Evolutionary conservation across 306 rosid genomes (phyloP).

Genomic region (Cajanus cajan): DNA sequence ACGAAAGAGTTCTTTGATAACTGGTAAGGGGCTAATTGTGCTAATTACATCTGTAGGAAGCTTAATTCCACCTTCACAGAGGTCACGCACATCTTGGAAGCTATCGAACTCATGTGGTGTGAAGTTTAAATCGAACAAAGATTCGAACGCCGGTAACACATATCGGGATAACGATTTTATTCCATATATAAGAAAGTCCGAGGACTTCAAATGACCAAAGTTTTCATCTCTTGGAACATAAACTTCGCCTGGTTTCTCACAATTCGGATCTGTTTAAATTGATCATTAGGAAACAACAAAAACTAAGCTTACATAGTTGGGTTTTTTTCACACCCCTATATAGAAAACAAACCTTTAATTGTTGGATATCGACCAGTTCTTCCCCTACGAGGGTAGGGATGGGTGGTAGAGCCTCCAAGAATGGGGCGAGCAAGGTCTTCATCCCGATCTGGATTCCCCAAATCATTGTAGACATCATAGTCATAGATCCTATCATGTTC

Average conservation of each 20-base stretch:
- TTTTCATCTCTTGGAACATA: slow-evolving; percentile 92
- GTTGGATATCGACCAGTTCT: slow-evolving; percentile 74
- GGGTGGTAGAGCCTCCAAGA: slow-evolving; percentile 65
- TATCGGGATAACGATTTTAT: slow-evolving; percentile 60
- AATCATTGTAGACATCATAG: slow-evolving; percentile 69
- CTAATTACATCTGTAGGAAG: slow-evolving; percentile 47
- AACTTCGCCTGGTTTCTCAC: slow-evolving; percentile 59
- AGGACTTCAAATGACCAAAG: slow-evolving; percentile 70
- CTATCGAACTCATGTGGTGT: slow-evolving; percentile 56
- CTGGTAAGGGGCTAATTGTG: slow-evolving; percentile 47
- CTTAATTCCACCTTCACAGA: slow-evolving; percentile 65
- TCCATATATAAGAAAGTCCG: slow-evolving; percentile 60
- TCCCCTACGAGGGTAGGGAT: slow-evolving; percentile 90
- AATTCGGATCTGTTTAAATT: slow-evolving; percentile 45
- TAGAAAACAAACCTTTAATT: slow-evolving; percentile 42
- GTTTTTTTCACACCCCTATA: too few species aligned
- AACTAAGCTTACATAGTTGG: too few species aligned
- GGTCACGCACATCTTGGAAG: slow-evolving; percentile 60
- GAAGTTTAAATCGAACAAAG: slow-evolving; percentile 36
- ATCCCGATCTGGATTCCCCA: slow-evolving; percentile 53
- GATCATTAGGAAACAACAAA: too few species aligned
- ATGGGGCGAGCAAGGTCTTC: slow-evolving; percentile 43
- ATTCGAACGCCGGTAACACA: slow-evolving; percentile 51
- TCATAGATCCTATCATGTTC: slow-evolving; percentile 72
- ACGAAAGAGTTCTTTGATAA: slow-evolving; percentile 64